Evolutionary conservation across 2,329 filamentous ascomycete genomes (phyloP), one percentile per base, ranked within the genome.

Genomic region (Pseudogymnoascus sp.): DNA sequence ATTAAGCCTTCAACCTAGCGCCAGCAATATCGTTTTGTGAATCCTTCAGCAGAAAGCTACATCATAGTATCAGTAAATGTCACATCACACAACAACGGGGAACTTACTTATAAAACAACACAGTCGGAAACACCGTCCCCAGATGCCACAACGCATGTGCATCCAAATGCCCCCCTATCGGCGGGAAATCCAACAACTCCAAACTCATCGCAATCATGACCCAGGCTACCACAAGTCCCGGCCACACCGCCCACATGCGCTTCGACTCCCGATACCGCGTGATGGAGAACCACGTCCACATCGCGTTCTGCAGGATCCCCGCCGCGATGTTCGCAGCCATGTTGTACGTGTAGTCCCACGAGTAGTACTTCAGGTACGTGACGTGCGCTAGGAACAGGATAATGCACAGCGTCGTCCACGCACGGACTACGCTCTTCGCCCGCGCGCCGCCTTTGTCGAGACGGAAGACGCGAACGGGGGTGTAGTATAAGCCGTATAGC

Each of bases 321-420:
- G 89, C 84, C 2, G 83, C 85, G 18, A 99, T 90, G 71, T 97
- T 99, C 61, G 92, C 94, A 1, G 89, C 86, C 92, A 99, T 97
- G 74, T 99, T 99, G 78, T 99, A 99, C 4, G 88, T 89, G 74
- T 99, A 99, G 75, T 97, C 90, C 90, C 94, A 99, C 16, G 82
- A 80, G 80, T 92, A 90, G 69, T 91, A 84, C 72, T 88, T 91
- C 62, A 99, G 81, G 74, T 96, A 99, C 53, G 79, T 82, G 59
- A 97, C 85, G 73, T 99, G 94, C 62, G 83, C 78, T 25, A 81
- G 72, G 75, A 96, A 99, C 61, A 96, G 76, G 12, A 77, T 67
- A 25, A 84, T 73, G 73, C 94, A 99, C 6, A 90, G 68, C 11
- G 80, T 71, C 0, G 91, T 92, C 93, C 92, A 97, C 21, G 84